Conservation (phyloP, 805 yeast genomes). For the Metschnikowia vanudenii region DNA sequence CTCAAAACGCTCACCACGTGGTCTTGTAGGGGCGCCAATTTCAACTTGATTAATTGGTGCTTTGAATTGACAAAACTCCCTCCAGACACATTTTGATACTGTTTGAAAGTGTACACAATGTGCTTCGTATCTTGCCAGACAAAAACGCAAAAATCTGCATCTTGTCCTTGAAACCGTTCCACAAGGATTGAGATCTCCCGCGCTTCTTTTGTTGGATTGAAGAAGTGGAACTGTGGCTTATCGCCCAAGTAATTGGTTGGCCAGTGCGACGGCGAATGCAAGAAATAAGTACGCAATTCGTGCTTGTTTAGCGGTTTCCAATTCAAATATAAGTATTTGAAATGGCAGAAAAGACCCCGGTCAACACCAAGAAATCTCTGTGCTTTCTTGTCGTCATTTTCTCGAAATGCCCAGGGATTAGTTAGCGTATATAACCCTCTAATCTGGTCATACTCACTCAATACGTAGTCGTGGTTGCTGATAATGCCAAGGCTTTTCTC, state of each 20-base stretch:
- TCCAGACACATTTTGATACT: slow-evolving; percentile 21
- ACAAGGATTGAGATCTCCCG: slow-evolving; percentile 30
- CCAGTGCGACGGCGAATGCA: slow-evolving; percentile 15
- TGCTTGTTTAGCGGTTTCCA: slow-evolving; percentile 51
- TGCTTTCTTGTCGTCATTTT: slow-evolving; percentile 17
- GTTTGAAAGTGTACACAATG: slow-evolving; percentile 14
- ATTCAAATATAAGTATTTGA: slow-evolving; percentile 60
- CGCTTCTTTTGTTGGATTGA: slow-evolving; percentile 25
- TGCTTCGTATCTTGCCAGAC: slow-evolving; percentile 11
- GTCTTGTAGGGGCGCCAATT: slow-evolving; percentile 22
- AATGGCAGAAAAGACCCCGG: slow-evolving; percentile 25
- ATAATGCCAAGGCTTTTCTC: slow-evolving; percentile 40
- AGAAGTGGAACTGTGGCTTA: slow-evolving; percentile 46
- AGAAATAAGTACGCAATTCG: slow-evolving; percentile 23
- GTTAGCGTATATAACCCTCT: slow-evolving; percentile 17
- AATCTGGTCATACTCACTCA: slow-evolving; percentile 27
- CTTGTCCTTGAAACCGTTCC: slow-evolving; percentile 8
- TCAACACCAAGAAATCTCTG: slow-evolving; percentile 18
- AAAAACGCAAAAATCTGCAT: slow-evolving; percentile 13
- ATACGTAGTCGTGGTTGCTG: slow-evolving; percentile 69
- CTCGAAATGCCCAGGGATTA: slow-evolving; percentile 36
- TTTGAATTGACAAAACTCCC: slow-evolving; percentile 37
- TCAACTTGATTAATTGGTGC: slow-evolving; percentile 34
- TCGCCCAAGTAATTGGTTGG: slow-evolving; percentile 21
- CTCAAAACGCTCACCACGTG: slow-evolving; percentile 30